Evolutionary conservation across 2,329 filamentous ascomycete genomes (phyloP).

Genomic region (Talaromyces sp.): DNA sequence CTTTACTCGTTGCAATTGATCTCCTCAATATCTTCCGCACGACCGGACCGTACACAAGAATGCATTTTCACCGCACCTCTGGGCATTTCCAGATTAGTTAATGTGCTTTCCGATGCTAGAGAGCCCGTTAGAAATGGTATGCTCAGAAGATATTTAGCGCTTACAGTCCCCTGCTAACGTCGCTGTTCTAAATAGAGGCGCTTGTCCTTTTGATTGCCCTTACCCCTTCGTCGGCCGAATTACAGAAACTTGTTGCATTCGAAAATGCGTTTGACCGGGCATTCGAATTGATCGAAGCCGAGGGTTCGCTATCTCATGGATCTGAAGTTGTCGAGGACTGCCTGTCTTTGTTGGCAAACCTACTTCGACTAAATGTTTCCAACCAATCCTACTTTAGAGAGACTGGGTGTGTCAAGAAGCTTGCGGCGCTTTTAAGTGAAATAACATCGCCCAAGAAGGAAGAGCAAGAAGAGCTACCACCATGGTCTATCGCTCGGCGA

Average conservation of each 20-base stretch:
- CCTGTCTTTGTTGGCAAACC: conserved; percentile 81
- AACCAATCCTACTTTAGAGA: conserved; percentile 95
- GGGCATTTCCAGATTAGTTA: conserved; percentile 80
- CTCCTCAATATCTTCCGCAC: conserved; percentile 74
- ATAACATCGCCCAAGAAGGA: conserved; percentile 51
- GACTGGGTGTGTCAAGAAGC: conserved; percentile 70
- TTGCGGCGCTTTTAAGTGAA: conserved; percentile 64
- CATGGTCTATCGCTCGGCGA: conserved; percentile 70
- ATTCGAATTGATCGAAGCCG: conserved; percentile 73
- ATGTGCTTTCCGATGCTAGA: conserved; percentile 73
- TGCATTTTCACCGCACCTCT: conserved; percentile 85
- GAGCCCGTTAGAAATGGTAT: conserved; percentile 77
- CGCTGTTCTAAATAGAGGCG: conserved; percentile 51
- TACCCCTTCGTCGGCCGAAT: conserved; percentile 77
- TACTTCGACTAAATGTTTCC: conserved; percentile 78
- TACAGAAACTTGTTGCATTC: conserved; percentile 94
- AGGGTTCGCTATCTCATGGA: conserved; percentile 77
- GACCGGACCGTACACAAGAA: conserved; percentile 89
- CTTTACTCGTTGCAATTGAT: conserved; percentile 89
- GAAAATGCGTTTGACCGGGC: conserved; percentile 87
- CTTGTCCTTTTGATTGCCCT: conserved; percentile 82
- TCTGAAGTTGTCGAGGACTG: conserved; percentile 89
- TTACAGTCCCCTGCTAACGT: conserved; percentile 10
- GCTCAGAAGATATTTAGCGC: conserved; percentile 3
- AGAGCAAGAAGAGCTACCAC: conserved; percentile 57